Evolutionary conservation across 495 filamentous ascomycete species (phyloP), one percentile per base, ranked within the genome.

Genomic region (Penicillium robsamsonii): DNA sequence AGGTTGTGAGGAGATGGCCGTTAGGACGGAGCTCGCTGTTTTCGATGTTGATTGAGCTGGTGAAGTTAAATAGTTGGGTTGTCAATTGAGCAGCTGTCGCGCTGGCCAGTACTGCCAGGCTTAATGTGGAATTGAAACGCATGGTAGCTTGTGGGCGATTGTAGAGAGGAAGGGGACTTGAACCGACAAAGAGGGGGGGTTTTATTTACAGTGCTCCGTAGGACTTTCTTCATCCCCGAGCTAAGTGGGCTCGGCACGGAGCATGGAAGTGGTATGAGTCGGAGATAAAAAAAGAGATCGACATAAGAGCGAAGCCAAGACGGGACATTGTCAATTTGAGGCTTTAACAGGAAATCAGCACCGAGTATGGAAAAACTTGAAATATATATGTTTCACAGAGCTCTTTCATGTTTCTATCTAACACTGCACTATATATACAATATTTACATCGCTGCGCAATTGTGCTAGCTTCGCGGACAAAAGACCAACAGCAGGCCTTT

Each of bases 1-100:
- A 65, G 10, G 69, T 61, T 12, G 75, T 80, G 29, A 77, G 50
- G 1, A 81, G 62, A 22, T 75, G 55, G 48, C 77, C 73, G 59
- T 81, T 78, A 3, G 73, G 60, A 12, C 76, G 76, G 41, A 79
- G 66, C 35, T 68, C 70, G 42, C 78, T 67, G 63, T 79, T 79
- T 42, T 80, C 76, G 53, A 78, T 57, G 61, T 65, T 70, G 15
- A 66, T 55, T 12, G 18, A 20, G 38, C 24, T 60, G 22, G 66
- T 55, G 56, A 69, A 69, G 45, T 59, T 58, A 56, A 56, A 67
- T 25, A 67, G 40, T 49, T 60, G 56, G 18, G 42, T 58, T 20
- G 53, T 33, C 30, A 33, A 33, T 33, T 33, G 30, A 12, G 30
- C 30, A 10, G 30, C 30, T 33, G 30, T 33, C 10, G 30, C 10